A percentile compares a stretch with the other conserved stretches of the same genome.
Evolutionary conservation across 768 basidiomycete genomes (phyloP).

Genomic region (Phaeotremella skinneri): DNA sequence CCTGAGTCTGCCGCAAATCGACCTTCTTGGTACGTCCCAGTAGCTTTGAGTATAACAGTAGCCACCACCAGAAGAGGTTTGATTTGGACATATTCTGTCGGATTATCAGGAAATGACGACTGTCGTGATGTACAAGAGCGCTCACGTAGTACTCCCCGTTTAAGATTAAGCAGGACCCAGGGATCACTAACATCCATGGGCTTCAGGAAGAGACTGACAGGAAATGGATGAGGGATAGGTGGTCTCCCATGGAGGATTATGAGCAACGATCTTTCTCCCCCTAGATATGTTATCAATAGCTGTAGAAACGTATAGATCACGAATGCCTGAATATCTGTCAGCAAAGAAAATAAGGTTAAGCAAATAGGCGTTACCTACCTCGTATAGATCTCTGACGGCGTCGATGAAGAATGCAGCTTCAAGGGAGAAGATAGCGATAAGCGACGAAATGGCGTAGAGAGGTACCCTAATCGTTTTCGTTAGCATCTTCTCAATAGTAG

Average conservation of each 20-base stretch:
- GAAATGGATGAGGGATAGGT: conserved; percentile 82
- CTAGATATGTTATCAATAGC: conserved; percentile 54
- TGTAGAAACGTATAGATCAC: conserved; percentile 53
- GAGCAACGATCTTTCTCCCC: conserved; percentile 88
- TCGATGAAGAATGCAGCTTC: conserved; percentile 97
- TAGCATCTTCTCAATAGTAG: not conserved
- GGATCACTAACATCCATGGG: conserved; percentile 95
- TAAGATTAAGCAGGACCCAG: conserved; percentile 86
- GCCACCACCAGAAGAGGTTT: conserved; percentile 84
- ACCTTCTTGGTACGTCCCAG: conserved; percentile 86
- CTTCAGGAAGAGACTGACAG: conserved; percentile 72
- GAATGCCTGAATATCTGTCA: conserved; percentile 43
- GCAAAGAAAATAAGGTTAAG: conserved; percentile 56
- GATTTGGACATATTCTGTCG: conserved; percentile 89
- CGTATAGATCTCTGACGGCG: conserved; percentile 89
- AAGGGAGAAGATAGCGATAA: conserved; percentile 89
- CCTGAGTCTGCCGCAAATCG: conserved; percentile 78
- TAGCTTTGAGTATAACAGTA: conserved; percentile 80
- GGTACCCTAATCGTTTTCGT: conserved; percentile 56
- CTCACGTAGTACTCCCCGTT: conserved; percentile 90
- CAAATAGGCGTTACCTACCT: conserved; percentile 58
- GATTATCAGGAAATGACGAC: not conserved
- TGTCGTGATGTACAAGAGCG: conserved; percentile 13
- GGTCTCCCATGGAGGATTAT: conserved; percentile 87
- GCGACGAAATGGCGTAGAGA: conserved; percentile 81